Evolutionary conservation across 768 basidiomycete genomes (phyloP).

Genomic region (Imleria badia): DNA sequence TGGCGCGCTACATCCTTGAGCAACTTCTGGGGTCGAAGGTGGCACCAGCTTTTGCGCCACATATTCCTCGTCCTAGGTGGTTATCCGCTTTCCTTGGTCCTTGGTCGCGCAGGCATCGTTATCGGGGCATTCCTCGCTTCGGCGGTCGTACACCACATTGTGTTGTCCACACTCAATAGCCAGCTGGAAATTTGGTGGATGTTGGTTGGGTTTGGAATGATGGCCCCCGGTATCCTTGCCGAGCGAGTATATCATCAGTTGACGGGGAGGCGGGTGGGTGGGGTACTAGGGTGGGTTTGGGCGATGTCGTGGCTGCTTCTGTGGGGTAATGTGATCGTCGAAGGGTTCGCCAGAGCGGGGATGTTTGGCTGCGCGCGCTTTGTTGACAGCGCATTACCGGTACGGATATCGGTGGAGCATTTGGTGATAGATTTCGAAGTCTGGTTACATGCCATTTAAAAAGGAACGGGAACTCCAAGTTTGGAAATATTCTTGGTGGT

Average conservation of each 20-base stretch:
- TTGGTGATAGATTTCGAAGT: background rate
- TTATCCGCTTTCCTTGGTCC: background rate
- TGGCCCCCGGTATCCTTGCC: background rate
- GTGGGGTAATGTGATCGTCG: background rate
- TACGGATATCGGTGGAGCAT: background rate
- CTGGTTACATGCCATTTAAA: background rate
- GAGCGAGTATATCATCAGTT: background rate
- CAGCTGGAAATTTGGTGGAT: background rate
- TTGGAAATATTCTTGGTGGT: background rate
- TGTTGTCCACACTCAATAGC: background rate
- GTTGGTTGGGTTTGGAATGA: slow-evolving; percentile 2
- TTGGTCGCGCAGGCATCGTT: background rate
- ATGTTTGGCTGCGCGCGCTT: background rate
- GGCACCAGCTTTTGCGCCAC: background rate
- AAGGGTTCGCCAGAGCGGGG: background rate
- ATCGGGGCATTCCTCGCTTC: background rate
- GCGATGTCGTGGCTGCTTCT: background rate
- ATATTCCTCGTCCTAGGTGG: background rate
- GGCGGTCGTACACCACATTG: background rate
- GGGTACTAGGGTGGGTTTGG: background rate
- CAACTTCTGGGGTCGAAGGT: background rate
- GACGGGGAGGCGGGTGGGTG: background rate
- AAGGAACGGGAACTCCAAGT: background rate
- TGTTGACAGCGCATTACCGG: background rate
- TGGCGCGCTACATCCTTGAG: background rate